A percentile compares a stretch with the other conserved stretches of the same genome.
Evolutionary conservation across 805 yeast genomes (phyloP).

Genomic region (Ogataea ramenticola): DNA sequence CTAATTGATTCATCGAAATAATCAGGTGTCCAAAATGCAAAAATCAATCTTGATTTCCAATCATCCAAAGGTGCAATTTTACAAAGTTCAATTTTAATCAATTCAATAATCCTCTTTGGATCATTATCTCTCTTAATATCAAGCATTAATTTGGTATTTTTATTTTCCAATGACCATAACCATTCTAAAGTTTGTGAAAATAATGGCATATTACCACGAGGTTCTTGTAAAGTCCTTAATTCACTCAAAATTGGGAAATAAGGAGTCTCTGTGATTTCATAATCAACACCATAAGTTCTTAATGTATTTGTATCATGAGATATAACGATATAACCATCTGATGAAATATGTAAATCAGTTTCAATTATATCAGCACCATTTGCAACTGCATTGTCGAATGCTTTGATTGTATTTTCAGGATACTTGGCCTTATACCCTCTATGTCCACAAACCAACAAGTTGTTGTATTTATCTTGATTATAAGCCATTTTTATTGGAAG

Average conservation of each 20-base stretch:
- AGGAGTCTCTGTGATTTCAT: constrained; percentile 18
- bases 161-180: constrained; percentile 31
- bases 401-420: constrained; percentile 31
- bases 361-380: constrained; percentile 28
- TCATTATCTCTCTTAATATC: constrained; percentile 28
- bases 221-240: constrained; percentile 23
- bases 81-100: constrained; percentile 17
- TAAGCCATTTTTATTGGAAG: too few relatives aligned
- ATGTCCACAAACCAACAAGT: constrained; percentile 14
- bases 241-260: constrained; percentile 20
- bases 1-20: constrained; percentile 22
- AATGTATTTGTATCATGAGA: constrained; percentile 28
- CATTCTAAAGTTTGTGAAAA: constrained; percentile 24
- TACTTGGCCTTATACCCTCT: constrained; percentile 22
- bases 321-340: constrained; percentile 25
- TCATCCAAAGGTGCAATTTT: constrained; percentile 14
- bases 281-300: constrained; percentile 25
- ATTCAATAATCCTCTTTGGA: constrained; percentile 17
- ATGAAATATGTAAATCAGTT: constrained; percentile 28
- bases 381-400: constrained; percentile 27
- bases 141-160: constrained; percentile 31
- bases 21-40: constrained; percentile 29
- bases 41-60: constrained; percentile 28
- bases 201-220: constrained; percentile 26
- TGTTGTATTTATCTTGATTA: too few relatives aligned